Conservation (phyloP, 257 asterid species). For the Eucommia ulmoides region DNA sequence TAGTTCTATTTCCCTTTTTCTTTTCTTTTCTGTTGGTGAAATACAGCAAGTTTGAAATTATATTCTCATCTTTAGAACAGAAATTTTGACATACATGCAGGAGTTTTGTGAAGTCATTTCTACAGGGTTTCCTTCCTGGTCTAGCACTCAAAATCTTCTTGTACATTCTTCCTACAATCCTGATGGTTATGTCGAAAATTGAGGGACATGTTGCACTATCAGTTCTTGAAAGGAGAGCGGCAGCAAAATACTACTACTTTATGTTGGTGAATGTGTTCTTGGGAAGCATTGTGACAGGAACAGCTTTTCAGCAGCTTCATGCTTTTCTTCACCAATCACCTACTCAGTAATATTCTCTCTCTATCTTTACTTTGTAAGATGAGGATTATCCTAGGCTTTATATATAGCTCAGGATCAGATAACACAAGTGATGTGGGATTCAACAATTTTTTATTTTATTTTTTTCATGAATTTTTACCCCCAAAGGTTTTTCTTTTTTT, state of each 20-base stretch:
- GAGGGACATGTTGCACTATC: constrained; percentile 89
- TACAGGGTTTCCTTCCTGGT: constrained; percentile 98
- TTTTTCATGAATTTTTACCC: too few relatives aligned
- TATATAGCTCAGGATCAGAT: too few relatives aligned
- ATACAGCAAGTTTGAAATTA: too few relatives aligned
- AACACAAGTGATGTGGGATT: too few relatives aligned
- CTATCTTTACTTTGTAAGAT: too few relatives aligned
- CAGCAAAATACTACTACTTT: constrained; percentile 91
- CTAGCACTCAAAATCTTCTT: constrained; percentile 73
- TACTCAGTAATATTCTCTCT: constrained; percentile 44
- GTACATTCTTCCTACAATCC: constrained; percentile 45
- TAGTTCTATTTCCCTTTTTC: too few relatives aligned
- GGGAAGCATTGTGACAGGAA: constrained; percentile 91
- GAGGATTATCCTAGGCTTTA: too few relatives aligned
- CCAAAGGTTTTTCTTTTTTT: too few relatives aligned
- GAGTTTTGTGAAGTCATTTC: constrained; percentile 66
- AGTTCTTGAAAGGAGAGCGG: constrained; percentile 66
- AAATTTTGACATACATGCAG: too few relatives aligned
- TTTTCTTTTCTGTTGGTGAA: too few relatives aligned
- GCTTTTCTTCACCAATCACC: constrained; percentile 90
- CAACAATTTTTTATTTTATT: too few relatives aligned
- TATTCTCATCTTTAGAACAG: too few relatives aligned
- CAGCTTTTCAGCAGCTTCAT: constrained; percentile 92
- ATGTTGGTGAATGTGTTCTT: constrained; percentile 90
- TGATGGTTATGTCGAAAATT: constrained; percentile 81